phyloP scores from a whole-genome alignment of 768 basidiomycete species.

The Termitomyces sp. region DNA sequence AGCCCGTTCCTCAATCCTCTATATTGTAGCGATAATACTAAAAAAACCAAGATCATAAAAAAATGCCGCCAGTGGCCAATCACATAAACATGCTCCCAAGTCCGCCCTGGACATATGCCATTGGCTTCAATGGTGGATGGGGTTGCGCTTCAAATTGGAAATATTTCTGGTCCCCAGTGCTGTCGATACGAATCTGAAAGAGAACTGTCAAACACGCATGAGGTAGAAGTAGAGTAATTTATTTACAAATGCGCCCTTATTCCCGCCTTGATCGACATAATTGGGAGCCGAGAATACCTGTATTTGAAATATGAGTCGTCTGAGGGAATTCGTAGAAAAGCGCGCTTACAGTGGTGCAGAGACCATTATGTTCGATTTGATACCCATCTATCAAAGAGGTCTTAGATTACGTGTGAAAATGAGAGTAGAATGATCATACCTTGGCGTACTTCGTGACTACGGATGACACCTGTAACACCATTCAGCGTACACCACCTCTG shows the following conservation, averaged over 20 bases:
- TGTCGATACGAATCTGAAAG: conserved; percentile 76
- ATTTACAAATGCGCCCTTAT: conserved; percentile 88
- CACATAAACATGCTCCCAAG: conserved; percentile 68
- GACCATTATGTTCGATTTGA: conserved; percentile 88
- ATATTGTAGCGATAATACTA: neutral
- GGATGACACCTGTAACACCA: conserved; percentile 81
- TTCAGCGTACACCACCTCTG: conserved; percentile 85
- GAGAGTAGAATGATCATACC: conserved; percentile 31
- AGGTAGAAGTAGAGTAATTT: neutral
- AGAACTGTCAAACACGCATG: conserved; percentile 2
- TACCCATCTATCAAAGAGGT: conserved; percentile 64
- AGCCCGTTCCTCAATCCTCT: neutral
- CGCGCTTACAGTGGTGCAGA: conserved; percentile 78
- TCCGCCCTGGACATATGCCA: conserved; percentile 79
- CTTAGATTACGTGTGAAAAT: neutral
- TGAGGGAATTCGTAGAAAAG: conserved; percentile 3
- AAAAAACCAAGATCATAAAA: neutral
- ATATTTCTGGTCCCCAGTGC: conserved; percentile 67
- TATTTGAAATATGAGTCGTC: conserved; percentile 10
- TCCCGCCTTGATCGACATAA: conserved; percentile 87
- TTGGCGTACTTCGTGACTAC: conserved; percentile 96
- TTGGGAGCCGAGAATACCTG: conserved; percentile 95
- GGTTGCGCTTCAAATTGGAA: conserved; percentile 80
- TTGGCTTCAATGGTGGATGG: conserved; percentile 88
- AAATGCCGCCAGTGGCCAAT: neutral